Evolutionary conservation across 805 yeast genomes (phyloP), one percentile per base, ranked within the genome.

Genomic region (Metschnikowia gelsemii): DNA sequence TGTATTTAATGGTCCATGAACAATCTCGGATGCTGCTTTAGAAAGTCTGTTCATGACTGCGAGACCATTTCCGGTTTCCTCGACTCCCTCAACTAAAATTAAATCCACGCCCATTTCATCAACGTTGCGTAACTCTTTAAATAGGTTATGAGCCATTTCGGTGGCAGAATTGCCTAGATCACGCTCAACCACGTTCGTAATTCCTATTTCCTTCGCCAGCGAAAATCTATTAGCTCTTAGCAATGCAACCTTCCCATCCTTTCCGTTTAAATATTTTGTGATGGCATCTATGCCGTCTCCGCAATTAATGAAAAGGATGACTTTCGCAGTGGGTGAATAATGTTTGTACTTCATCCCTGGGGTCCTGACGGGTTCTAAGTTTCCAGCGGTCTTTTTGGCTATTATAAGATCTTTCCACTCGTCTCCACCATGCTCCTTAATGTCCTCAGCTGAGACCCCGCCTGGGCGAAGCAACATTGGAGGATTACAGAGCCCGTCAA

Each of bases 301-400:
- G 35, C 78, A 68, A 19, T 78, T 73, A 18, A 70, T 62, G 47
- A 88, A 79, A 4, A 90, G 62, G 0, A 84, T 67, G 3, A 93
- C 98, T 44, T 76, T 79, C 0, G 97, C 96, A 2, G 75, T 75
- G 3, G 99, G 99, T 0, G 96, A 86, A 61, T 93, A 93, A 61
- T 93, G 99, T 52, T 86, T 81, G 60, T 93, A 93, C 58, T 93
- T 93, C 99, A 93, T 93, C 0, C 99, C 99, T 0, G 99, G 99
- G 0, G 99, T 93, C 52, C 85, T 76, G 0, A 85, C 95, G 1
- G 81, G 74, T 49, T 87, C 97, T 16, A 55, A 28, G 23, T 70
- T 65, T 14, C 81, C 85, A 1, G 87, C 87, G 2, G 79, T 78
- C 49, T 74, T 76, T 50, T 79, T 83, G 7, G 86, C 89, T 4